Percentiles rank a stretch among this genome's conserved stretches.
Evolutionary conservation across 2,329 filamentous ascomycete species (phyloP).

Genomic region (Aspergillus sp.): DNA sequence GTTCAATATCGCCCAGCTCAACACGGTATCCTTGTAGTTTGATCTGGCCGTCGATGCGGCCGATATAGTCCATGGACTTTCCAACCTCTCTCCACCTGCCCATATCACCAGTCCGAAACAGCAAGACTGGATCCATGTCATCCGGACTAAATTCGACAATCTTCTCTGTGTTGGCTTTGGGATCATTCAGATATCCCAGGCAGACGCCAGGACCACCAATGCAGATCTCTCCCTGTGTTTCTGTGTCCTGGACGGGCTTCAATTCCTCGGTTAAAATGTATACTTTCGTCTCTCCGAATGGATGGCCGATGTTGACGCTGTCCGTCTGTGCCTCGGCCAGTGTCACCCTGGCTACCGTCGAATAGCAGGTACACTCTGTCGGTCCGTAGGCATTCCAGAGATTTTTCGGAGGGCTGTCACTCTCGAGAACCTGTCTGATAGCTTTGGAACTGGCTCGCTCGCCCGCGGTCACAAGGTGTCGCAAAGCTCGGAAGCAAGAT

Average conservation of each 20-base stretch:
- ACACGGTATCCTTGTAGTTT: constrained; percentile 90
- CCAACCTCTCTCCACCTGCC: constrained; percentile 15
- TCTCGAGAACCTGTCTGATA: constrained; percentile 9
- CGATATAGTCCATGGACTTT: constrained; percentile 66
- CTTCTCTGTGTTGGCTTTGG: constrained; percentile 59
- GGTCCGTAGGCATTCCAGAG: constrained; percentile 20
- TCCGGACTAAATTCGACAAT: constrained; percentile 63
- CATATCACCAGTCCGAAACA: constrained; percentile 33
- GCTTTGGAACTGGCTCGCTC: constrained; percentile 13
- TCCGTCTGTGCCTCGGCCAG: constrained; percentile 8
- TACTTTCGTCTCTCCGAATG: constrained; percentile 7
- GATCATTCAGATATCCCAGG: constrained; percentile 61
- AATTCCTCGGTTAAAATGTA: constrained; percentile 10
- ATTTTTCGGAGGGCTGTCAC: constrained; percentile 8
- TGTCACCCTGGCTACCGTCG: constrained; percentile 10
- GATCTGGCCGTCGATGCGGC: constrained; percentile 74
- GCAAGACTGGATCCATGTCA: constrained; percentile 57
- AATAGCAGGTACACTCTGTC: constrained; percentile 17
- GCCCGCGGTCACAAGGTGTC: constrained; percentile 10
- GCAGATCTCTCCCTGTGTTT: constrained; percentile 16
- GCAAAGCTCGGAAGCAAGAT: constrained; percentile 7
- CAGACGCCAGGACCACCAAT: constrained; percentile 56
- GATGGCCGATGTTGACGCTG: constrained; percentile 37
- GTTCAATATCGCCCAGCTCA: constrained; percentile 83
- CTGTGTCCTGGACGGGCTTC: constrained; percentile 2